Evolutionary conservation across 331 rosid genomes (phyloP).

Genomic region (Quercus tomentella): DNA sequence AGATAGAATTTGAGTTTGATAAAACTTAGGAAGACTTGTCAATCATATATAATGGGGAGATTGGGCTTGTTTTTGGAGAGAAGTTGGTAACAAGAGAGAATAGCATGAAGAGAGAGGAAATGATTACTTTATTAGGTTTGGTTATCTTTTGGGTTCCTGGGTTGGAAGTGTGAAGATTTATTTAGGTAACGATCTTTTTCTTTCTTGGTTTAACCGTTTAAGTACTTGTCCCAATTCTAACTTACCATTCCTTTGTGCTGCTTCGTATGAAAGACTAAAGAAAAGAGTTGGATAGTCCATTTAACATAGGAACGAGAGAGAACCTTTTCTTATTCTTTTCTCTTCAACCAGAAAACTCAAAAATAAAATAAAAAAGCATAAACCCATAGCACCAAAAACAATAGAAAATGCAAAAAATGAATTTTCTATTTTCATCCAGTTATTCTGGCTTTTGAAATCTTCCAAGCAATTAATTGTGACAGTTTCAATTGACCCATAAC

Average conservation of each 20-base stretch:
- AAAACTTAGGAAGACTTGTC: conserved; percentile 16
- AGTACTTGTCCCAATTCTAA: conserved; percentile 25
- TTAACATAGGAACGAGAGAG: background rate
- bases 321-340: background rate
- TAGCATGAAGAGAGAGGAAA: conserved; percentile 44
- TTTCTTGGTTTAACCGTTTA: conserved; percentile 26
- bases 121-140: conserved; percentile 33
- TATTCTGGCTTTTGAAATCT: background rate
- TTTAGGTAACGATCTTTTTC: conserved; percentile 31
- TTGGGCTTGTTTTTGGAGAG: conserved; percentile 35
- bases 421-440: background rate
- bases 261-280: background rate
- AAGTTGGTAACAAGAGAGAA: conserved; percentile 55
- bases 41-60: conserved; percentile 32
- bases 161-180: conserved; percentile 38
- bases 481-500: background rate
- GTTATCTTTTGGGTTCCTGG: conserved; percentile 33
- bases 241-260: conserved; percentile 10
- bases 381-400: background rate
- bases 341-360: background rate
- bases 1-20: conserved; percentile 1
- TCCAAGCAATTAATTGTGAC: background rate
- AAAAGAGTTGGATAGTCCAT: background rate
- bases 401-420: background rate
- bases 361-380: background rate